Evolutionary conservation across 2,329 filamentous ascomycete species (phyloP), one percentile per base, ranked within the genome.

Genomic region (Didymella lethalis): DNA sequence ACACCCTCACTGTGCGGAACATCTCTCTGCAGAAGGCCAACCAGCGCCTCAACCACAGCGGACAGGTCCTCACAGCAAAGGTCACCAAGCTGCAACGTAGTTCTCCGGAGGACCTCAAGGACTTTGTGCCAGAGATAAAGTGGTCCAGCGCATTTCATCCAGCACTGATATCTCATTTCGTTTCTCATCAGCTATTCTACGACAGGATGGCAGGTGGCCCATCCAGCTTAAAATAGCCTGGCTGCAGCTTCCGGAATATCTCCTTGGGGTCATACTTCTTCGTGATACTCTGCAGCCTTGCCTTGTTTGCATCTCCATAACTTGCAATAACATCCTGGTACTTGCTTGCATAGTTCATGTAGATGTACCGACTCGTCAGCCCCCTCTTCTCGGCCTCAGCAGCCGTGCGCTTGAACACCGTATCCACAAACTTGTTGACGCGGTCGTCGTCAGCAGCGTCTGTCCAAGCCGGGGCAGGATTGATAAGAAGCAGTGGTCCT

Each of bases 321-420:
- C 77, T 75, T 2, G 69, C 60, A 44, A 83, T 64, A 0, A 79
- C 75, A 61, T 78, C 74, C 64, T 84, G 80, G 54, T 71, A 78
- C 67, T 74, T 71, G 52, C 74, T 75, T 8, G 80, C 81, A 56
- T 83, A 82, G 64, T 83, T 83, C 77, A 82, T 79, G 62, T 82
- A 83, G 26, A 81, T 60, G 54, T 74, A 82, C 25, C 61, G 53
- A 12, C 54, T 58, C 6, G 54, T 47, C 29, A 70, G 40, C 1
- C 61, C 59, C 26, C 58, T 11, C 38, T 36, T 47, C 7, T 47
- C 46, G 2, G 57, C 50, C 16, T 65, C 63, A 2, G 34, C 53
- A 31, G 54, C 60, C n/a, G 62, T 57, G 1, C 50, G 48, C 44
- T 52, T 11, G 20, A 55, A 14, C 41, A 65, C 40, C 3, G 62